Percentiles rank a stretch among this genome's conserved stretches.
phyloP scores from a whole-genome alignment of 306 rosid genomes.

The Inga laurina region DNA sequence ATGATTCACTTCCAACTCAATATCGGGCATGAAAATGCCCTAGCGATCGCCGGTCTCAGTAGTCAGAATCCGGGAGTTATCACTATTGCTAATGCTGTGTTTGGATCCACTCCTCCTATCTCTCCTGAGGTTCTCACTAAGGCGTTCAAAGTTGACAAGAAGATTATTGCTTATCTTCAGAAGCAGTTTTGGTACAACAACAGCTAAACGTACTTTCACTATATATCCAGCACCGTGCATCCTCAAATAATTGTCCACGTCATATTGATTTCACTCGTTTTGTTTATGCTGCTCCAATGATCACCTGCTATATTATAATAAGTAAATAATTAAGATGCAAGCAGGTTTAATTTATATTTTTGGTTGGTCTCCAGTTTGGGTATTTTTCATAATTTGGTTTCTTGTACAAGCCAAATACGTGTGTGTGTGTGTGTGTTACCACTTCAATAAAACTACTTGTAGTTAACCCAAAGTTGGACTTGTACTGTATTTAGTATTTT shows the following conservation, averaged over 20 bases:
- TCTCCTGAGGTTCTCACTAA: constrained; percentile 36
- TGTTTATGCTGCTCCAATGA: no score
- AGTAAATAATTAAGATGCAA: neutral
- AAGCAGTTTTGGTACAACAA: constrained; percentile 46
- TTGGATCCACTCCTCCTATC: neutral
- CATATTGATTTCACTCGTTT: neutral
- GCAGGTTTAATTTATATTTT: neutral
- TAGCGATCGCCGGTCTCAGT: neutral
- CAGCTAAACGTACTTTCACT: neutral
- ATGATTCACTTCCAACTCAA: neutral
- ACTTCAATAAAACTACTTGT: neutral
- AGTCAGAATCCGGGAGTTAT: neutral
- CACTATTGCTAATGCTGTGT: neutral
- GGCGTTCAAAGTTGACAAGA: neutral
- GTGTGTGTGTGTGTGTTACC: neutral
- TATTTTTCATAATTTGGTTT: neutral
- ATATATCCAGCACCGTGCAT: neutral
- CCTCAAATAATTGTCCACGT: neutral
- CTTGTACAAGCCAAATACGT: neutral
- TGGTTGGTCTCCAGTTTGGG: neutral
- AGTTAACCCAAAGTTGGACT: neutral
- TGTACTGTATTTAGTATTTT: no score
- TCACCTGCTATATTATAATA: neutral
- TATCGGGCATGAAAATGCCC: neutral
- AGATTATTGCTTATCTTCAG: constrained; percentile 30